These are phyloP conservation scores for Adenanthera pavonina DNA, from an alignment of 306 rosid species.

Conservation along the genomic window DNA sequence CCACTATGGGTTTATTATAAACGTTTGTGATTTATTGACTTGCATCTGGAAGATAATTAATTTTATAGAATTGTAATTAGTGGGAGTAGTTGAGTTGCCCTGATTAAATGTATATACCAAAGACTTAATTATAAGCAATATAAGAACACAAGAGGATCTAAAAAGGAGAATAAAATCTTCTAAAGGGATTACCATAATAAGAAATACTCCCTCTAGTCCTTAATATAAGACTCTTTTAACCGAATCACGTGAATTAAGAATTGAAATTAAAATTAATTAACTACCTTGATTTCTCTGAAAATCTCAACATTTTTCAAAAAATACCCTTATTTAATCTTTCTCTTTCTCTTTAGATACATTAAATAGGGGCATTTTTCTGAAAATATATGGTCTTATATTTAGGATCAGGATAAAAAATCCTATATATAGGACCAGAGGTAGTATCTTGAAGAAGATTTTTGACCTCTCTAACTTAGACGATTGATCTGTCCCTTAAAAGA, in stretches of 20 bases:
- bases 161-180: not conserved
- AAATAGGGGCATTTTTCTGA: no score
- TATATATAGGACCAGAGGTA: no score
- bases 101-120: not conserved
- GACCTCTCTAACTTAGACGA: not conserved
- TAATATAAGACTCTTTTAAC: no score
- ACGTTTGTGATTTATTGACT: not conserved
- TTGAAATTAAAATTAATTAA: no score
- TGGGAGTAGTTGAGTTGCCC: conserved; percentile 14
- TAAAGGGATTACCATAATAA: conserved; percentile 5
- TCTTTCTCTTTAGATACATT: no score
- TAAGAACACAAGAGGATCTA: not conserved
- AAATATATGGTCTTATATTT: no score
- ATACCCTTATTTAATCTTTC: no score
- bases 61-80: not conserved
- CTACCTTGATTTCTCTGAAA: no score
- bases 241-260: no score
- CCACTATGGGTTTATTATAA: conserved; percentile 5
- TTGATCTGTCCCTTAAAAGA: conserved; percentile 4
- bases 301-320: no score
- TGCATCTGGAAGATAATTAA: not conserved
- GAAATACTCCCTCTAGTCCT: no score
- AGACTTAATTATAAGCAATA: not conserved
- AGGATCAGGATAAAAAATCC: no score
- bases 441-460: not conserved